Evolutionary conservation across 305 asterid species (phyloP).

Genomic region (Rubia tinctorum): DNA sequence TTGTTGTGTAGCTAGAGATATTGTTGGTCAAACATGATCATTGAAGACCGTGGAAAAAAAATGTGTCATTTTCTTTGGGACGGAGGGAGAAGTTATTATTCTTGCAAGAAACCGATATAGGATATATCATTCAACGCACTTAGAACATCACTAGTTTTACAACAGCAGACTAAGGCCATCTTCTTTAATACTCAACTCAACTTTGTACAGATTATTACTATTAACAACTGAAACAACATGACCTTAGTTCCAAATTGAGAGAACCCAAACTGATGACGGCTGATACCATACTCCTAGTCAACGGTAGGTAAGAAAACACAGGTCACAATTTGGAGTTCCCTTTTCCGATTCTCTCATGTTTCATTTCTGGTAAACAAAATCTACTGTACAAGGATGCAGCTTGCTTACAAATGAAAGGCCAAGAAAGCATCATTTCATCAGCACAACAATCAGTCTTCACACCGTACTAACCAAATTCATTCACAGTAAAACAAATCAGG

Average conservation of each 20-base stretch:
- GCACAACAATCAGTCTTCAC: not conserved
- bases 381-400: too few relatives aligned
- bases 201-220: not conserved
- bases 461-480: not conserved
- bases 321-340: not conserved
- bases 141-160: constrained; percentile 2
- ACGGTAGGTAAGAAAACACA: not conserved
- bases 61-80: too few relatives aligned
- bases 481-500: not conserved
- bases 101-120: too few relatives aligned
- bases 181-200: not conserved
- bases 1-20: too few relatives aligned
- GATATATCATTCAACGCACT: not conserved
- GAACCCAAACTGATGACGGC: not conserved
- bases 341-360: not conserved
- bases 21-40: too few relatives aligned
- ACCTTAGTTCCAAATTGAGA: not conserved
- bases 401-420: not conserved
- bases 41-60: too few relatives aligned
- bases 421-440: not conserved
- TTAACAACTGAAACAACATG: not conserved
- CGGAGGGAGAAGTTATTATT: too few relatives aligned
- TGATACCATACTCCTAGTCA: not conserved
- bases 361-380: not conserved
- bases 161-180: not conserved